Conservation (phyloP, 202 grass and related monocot species). For the Hordeum pubiflorum region DNA sequence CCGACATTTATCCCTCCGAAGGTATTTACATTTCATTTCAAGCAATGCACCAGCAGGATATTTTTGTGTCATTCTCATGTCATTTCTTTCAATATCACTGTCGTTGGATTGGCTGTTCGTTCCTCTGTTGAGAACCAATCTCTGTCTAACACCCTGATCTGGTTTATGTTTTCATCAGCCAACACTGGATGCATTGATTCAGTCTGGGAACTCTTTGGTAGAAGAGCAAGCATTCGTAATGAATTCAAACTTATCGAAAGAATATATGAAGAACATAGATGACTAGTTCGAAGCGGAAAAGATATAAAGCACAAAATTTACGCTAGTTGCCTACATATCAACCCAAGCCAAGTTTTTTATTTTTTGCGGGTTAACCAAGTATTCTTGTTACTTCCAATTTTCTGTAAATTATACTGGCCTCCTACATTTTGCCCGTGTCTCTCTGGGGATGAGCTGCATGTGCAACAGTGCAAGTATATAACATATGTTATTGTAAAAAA, state of each 20-base stretch:
- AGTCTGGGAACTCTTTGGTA: slow-evolving; percentile 58
- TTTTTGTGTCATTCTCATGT: background rate
- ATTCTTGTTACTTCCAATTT: background rate
- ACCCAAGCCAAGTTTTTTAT: background rate
- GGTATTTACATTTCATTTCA: slow-evolving; percentile 39
- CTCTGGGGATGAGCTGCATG: slow-evolving; percentile 5
- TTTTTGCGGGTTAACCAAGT: background rate
- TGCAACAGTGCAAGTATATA: background rate
- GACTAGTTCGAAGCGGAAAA: slow-evolving; percentile 29
- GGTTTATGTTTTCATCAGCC: slow-evolving; percentile 33
- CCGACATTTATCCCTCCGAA: slow-evolving; percentile 78
- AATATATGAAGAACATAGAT: slow-evolving; percentile 90
- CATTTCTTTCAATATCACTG: background rate
- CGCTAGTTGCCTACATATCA: background rate
- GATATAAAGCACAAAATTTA: background rate
- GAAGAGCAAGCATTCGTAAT: slow-evolving; percentile 78
- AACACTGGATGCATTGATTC: slow-evolving; percentile 67
- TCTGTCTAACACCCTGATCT: background rate
- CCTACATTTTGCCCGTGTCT: background rate
- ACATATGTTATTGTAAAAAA: background rate
- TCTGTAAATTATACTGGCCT: background rate
- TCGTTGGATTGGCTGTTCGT: background rate
- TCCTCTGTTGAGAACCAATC: background rate
- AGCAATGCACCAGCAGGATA: background rate
- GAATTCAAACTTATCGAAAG: slow-evolving; percentile 71